These are phyloP conservation scores for Paraleonurus japonicus DNA, from an alignment of 257 asterid genomes.

Conservation along the genomic window DNA sequence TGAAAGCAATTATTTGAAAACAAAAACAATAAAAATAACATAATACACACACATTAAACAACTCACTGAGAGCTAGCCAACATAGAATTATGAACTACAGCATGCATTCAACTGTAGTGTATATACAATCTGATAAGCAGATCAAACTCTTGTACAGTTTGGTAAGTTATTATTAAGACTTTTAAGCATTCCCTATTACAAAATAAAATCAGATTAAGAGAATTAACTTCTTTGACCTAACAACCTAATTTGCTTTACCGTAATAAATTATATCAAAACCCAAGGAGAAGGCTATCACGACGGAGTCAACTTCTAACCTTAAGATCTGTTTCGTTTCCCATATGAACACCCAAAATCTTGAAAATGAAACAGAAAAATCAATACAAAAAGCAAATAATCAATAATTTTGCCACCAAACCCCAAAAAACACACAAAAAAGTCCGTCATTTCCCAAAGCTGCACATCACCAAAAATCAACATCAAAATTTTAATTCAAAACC, in stretches of 20 bases:
- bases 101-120: background rate
- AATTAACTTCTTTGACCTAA: background rate
- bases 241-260: conserved; percentile 2
- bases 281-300: background rate
- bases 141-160: background rate
- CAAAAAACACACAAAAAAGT: background rate
- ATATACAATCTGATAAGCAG: background rate
- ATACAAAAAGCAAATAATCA: background rate
- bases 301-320: conserved; percentile 19
- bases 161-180: background rate
- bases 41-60: background rate
- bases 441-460: no score
- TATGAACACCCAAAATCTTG: conserved; percentile 16
- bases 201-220: background rate
- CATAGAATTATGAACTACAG: background rate
- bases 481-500: background rate
- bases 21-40: background rate
- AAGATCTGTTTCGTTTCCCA: background rate
- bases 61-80: background rate
- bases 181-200: background rate
- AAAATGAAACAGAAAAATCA: background rate
- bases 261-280: background rate
- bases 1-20: background rate
- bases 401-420: background rate
- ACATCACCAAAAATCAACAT: no score